These are phyloP conservation scores for Gracilaria caudata DNA, from an alignment of 23 red algal genomes.

Conservation along the genomic window DNA sequence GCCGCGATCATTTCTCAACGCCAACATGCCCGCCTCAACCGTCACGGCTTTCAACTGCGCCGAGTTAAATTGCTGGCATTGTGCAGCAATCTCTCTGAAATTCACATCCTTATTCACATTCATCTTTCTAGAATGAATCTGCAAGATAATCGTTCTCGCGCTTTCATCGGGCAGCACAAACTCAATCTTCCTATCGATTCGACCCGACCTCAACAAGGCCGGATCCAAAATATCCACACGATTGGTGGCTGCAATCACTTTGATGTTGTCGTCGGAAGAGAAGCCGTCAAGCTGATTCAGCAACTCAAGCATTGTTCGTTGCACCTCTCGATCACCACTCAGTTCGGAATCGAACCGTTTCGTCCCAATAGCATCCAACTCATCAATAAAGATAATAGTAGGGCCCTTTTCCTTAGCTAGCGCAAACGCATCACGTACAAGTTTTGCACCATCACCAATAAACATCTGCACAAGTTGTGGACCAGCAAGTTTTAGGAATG, in stretches of 20 bases:
- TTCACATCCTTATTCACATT: conserved; percentile 96
- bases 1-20: conserved; percentile 82
- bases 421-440: conserved; percentile 99
- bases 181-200: conserved; percentile 99
- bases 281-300: conserved; percentile 99
- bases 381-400: conserved; percentile 99
- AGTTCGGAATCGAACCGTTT: conserved; percentile 99
- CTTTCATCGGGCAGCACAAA: conserved; percentile 95
- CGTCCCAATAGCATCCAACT: conserved; percentile 99
- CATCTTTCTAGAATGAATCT: conserved; percentile 99
- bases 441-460: conserved; percentile 98
- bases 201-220: conserved; percentile 89
- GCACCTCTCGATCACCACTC: conserved; percentile 96
- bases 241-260: conserved; percentile 97
- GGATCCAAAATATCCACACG: conserved; percentile 98
- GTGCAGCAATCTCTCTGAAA: conserved; percentile 92
- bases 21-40: conserved; percentile 95
- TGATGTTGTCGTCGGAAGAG: conserved; percentile 85
- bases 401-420: conserved; percentile 98
- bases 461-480: conserved; percentile 99
- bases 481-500: conserved; percentile 97
- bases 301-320: conserved; percentile 99
- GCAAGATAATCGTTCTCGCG: conserved; percentile 90
- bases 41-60: conserved; percentile 97
- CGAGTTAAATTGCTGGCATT: conserved; percentile 96